Base-by-base conservation (phyloP, 176 grass and related monocot species). In the Otatea glauca region DNA sequence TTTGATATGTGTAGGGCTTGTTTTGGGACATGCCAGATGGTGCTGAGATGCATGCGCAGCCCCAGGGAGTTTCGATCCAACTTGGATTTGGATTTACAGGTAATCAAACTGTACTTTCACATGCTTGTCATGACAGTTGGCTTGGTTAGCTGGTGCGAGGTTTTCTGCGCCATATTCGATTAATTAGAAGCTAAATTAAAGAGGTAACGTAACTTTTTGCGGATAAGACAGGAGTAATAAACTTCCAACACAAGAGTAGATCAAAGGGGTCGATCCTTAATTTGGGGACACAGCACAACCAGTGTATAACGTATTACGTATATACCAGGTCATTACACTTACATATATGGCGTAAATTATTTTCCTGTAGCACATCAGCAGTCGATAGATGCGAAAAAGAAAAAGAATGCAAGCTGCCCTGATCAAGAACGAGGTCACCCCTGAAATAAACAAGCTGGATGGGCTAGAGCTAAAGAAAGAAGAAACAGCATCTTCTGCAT, bases 1-100 rank as follows among this genome's bases (percentile, higher is more conserved):
- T 50, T 53, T 53, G 63, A 54, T 3, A 21, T 14, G 78, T 2
- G 47, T 9, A 18, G 53, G 55, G 39, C 35, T 41, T 53, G 18
- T 17, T 16, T 17, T 16, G 43, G 0, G 61, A 65, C 42, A 79
- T 14, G 76, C 42, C 60, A 49, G 64, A 62, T 66, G 77, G 43
- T 5, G 11, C 24, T 62, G 11, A 64, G 34, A 20, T 2, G 65
- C 64, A 38, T 5, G 34, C 34, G 16, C 18, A 0, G 13, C 3
- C 27, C 70, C 2, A 75, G 2, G 32, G 0, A 65, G 47, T 12
- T 73, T 39, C 20, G 81, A 53, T 73, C 56, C 68, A 32, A 0
- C 68, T 29, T 59, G 23, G 67, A 71, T 83, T 65, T 45, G 67
- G 53, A 13, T 81, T 53, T 55, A 53, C 37, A 23, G 25, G n/a